A percentile compares a stretch with the other conserved stretches of the same genome.
These are phyloP conservation scores for Amanita phalloides DNA, from an alignment of 768 basidiomycete genomes.

Conservation along the genomic window DNA sequence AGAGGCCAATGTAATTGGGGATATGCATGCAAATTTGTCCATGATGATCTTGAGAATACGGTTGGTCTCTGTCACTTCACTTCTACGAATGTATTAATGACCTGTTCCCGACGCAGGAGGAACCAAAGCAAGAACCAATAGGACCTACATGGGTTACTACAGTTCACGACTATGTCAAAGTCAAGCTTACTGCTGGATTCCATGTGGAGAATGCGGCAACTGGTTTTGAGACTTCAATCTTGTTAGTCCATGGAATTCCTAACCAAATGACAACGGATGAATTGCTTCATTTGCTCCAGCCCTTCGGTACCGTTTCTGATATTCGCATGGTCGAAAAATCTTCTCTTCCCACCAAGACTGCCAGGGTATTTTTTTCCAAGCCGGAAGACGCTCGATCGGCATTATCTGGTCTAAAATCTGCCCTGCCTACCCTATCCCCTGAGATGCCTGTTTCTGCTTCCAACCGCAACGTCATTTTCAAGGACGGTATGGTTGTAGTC, in stretches of 20 bases:
- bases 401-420: slow-evolving; percentile 37
- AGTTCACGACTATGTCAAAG: slow-evolving; percentile 44
- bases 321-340: slow-evolving; percentile 18
- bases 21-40: slow-evolving; percentile 17
- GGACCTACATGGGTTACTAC: slow-evolving; percentile 12
- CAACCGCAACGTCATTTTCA: slow-evolving; percentile 24
- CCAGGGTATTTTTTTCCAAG: slow-evolving; percentile 36
- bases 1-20: slow-evolving; percentile 16
- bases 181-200: slow-evolving; percentile 52
- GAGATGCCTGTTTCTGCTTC: slow-evolving; percentile 34
- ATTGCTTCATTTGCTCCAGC: slow-evolving; percentile 26
- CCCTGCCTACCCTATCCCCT: slow-evolving; percentile 30
- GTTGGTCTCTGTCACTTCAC: slow-evolving; percentile 10
- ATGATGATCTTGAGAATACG: slow-evolving; percentile 22
- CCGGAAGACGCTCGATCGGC: slow-evolving; percentile 44
- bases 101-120: background rate
- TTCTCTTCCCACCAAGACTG: slow-evolving; percentile 15
- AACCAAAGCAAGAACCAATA: background rate
- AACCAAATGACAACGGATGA: slow-evolving; percentile 17
- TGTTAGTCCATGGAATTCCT: slow-evolving; percentile 45
- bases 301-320: slow-evolving; percentile 37
- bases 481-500: slow-evolving; percentile 46
- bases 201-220: slow-evolving; percentile 45
- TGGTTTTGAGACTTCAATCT: slow-evolving; percentile 58
- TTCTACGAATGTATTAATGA: background rate